Base-by-base conservation (phyloP, 2,329 filamentous ascomycete species). In the Aspergillus quadrilineatus region DNA sequence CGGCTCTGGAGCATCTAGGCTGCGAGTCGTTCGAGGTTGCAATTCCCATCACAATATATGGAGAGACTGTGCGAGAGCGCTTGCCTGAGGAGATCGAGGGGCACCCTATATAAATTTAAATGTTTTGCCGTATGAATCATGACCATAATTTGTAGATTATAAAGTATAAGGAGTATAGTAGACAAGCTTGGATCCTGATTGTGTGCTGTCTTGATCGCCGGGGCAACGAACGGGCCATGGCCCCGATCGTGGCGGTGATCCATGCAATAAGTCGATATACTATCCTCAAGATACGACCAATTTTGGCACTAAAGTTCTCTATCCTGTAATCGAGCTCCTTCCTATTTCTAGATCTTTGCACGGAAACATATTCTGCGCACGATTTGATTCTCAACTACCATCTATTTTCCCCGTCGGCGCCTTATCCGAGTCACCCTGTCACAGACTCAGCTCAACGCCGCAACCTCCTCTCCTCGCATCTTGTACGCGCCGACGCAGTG, bases 11-110 rank as follows among this genome's bases (percentile, higher is more conserved):
- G 76, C 85, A 86, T 60, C 67, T 96, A 50, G 82, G 86, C 7
- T 93, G 90, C 65, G 92, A 96, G 77, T 95, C 89, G 66, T 96
- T 96, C 73, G 92, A 96, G 73, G 89, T 96, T 45, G 85, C 86
- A 34, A 90, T 96, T 45, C 92, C 92, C 28, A 77, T 97, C 62
- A 85, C 86, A 50, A 89, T 97, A 8, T 96, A 95, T 65, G 82
- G 82, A 4, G 81, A 82, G 59, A 77, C 79, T 4, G 76, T 80
- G 30, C 76, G 78, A 28, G 76, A 77, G 55, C 70, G 66, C 17
- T 53, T 70, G 22, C 67, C 69, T 1, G 75, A 77, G 59, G 75
- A 77, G 55, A 68, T 70, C 32, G 66, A 75, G 57, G 75, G 74
- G 32, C 73, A 75, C 56, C 62, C 69, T 44, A 77, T 77, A 59